Evolutionary conservation across 1,139 yeast genomes (phyloP).

Genomic region (Suhomyces coccinellae): DNA sequence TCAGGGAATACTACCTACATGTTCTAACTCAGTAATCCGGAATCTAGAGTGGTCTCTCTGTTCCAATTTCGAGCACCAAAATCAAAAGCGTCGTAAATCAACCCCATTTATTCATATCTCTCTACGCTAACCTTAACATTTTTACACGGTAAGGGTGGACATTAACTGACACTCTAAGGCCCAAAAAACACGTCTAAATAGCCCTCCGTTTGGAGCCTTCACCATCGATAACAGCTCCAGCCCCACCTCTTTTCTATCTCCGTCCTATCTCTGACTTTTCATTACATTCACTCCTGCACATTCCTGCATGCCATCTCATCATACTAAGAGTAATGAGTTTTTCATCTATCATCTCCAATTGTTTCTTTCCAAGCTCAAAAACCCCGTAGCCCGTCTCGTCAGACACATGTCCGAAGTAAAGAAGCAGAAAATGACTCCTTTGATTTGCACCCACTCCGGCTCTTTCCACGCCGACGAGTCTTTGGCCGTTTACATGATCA

Average conservation of each 20-base stretch:
- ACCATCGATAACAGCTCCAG: background rate
- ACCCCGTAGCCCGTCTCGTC: background rate
- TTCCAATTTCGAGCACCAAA: too few relatives aligned
- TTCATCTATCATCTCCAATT: background rate
- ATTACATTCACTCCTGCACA: background rate
- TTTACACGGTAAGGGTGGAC: too few relatives aligned
- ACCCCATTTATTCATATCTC: too few relatives aligned
- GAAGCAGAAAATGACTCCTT: constrained; percentile 27
- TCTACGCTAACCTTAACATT: too few relatives aligned
- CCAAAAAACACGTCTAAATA: too few relatives aligned
- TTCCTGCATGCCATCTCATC: background rate
- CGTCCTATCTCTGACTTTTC: background rate
- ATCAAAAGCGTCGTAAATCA: too few relatives aligned
- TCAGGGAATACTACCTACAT: too few relatives aligned
- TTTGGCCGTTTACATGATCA: constrained; percentile 88
- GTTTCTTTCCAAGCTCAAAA: background rate
- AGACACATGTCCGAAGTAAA: constrained; percentile 16
- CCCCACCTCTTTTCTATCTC: background rate
- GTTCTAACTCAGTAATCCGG: too few relatives aligned
- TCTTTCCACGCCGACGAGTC: constrained; percentile 97
- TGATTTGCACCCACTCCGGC: constrained; percentile 92
- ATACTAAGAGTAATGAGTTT: background rate
- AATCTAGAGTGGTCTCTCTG: too few relatives aligned
- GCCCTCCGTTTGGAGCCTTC: too few relatives aligned
- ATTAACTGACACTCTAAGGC: too few relatives aligned